Evolutionary conservation across 495 filamentous ascomycete genomes (phyloP).

Genomic region (Filosporella fistucella): DNA sequence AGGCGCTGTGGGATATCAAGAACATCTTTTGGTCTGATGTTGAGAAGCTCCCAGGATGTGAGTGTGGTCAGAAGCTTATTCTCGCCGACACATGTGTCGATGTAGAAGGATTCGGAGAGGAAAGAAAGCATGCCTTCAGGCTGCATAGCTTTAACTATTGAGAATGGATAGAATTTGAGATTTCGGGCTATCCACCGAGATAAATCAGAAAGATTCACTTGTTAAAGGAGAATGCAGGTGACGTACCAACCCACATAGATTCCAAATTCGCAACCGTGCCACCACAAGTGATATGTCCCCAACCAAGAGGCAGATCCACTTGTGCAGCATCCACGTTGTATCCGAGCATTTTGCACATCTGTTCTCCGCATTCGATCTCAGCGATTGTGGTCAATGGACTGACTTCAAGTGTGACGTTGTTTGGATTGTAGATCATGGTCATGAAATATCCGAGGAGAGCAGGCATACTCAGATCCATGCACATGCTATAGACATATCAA

Average conservation of each 20-base stretch:
- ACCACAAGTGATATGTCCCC: neutral
- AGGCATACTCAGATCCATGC: slow-evolving; percentile 1
- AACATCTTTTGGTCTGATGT: neutral
- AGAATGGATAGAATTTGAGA: slow-evolving; percentile 1
- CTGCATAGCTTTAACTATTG: neutral
- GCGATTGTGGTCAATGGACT: neutral
- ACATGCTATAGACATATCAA: too few species aligned
- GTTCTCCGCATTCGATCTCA: neutral
- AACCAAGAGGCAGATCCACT: neutral
- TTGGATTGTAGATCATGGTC: slow-evolving; percentile 1
- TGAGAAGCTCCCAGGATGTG: neutral
- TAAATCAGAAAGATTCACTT: neutral
- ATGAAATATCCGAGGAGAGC: neutral
- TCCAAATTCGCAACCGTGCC: slow-evolving; percentile 1
- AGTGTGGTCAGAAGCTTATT: neutral
- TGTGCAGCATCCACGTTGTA: neutral
- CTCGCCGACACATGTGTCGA: neutral
- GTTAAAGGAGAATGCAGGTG: neutral
- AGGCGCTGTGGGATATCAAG: neutral
- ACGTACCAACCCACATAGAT: slow-evolving; percentile 1
- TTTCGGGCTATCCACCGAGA: neutral
- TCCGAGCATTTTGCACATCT: neutral
- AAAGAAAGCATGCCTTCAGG: neutral
- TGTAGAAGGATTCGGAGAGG: neutral
- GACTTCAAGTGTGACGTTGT: neutral